Conservation (phyloP, 2,329 filamentous ascomycete genomes). For the Ophiocordyceps sinensis region DNA sequence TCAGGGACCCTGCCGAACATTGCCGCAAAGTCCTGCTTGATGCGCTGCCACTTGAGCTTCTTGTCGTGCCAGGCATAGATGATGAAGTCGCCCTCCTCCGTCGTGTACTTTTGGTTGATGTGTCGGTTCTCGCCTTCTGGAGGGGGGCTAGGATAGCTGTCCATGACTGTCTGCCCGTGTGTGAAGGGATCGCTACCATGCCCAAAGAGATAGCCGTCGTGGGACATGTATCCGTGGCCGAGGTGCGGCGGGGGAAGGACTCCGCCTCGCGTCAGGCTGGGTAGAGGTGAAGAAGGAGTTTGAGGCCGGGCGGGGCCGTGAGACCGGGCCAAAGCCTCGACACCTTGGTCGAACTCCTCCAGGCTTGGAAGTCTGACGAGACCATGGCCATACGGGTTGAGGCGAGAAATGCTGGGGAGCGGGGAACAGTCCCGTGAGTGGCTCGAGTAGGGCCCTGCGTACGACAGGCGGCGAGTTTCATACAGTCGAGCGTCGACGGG, state of each 20-base stretch:
- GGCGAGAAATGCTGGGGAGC: slow-evolving; percentile 9
- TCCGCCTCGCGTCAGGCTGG: slow-evolving; percentile 9
- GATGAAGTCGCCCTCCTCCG: slow-evolving; percentile 27
- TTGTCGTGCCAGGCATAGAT: slow-evolving; percentile 29
- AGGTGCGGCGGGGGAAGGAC: slow-evolving; percentile 10
- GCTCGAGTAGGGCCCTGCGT: slow-evolving; percentile 8
- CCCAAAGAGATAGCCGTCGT: slow-evolving; percentile 10
- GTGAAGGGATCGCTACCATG: slow-evolving; percentile 10
- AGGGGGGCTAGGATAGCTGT: slow-evolving; percentile 20
- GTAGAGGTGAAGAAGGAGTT: slow-evolving; percentile 15
- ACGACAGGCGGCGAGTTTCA: neutral
- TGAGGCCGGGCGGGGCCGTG: slow-evolving; percentile 14
- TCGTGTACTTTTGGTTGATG: slow-evolving; percentile 29
- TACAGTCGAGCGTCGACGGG: slow-evolving; percentile 1
- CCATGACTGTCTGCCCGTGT: slow-evolving; percentile 8
- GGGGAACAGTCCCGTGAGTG: slow-evolving; percentile 11
- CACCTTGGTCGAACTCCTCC: slow-evolving; percentile 22
- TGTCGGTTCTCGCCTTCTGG: slow-evolving; percentile 22
- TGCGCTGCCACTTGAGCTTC: slow-evolving; percentile 26
- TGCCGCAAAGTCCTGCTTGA: slow-evolving; percentile 23
- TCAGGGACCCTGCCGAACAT: slow-evolving; percentile 22
- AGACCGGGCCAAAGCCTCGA: slow-evolving; percentile 19
- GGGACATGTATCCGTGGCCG: slow-evolving; percentile 7
- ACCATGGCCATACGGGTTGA: slow-evolving; percentile 5
- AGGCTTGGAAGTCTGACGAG: slow-evolving; percentile 19